Conservation (phyloP, 148 eudicot species). For the Vaccinium myrtillus region DNA sequence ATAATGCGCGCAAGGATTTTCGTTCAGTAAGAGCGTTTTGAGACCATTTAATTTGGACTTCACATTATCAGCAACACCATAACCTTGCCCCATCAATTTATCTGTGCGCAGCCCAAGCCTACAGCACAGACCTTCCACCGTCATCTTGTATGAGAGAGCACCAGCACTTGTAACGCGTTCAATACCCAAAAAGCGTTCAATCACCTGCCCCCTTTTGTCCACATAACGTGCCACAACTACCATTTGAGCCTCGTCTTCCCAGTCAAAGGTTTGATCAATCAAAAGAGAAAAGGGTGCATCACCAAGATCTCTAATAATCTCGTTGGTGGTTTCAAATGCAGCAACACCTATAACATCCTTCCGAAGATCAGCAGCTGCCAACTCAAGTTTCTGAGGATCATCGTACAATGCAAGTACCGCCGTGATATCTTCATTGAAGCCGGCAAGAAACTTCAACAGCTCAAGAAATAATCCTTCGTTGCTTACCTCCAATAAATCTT, state of each 20-base stretch:
- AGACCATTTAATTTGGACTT: not conserved
- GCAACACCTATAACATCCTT: conserved; percentile 4
- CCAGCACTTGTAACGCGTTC: not conserved
- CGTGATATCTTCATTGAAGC: not conserved
- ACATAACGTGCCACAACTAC: not conserved
- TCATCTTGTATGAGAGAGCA: not conserved
- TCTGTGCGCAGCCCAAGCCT: not conserved
- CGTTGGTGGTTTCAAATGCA: not conserved
- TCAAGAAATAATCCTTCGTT: conserved; percentile 16
- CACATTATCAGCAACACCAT: not conserved
- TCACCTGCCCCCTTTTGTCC: not conserved
- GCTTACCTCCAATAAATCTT: not conserved
- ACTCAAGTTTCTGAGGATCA: conserved; percentile 3
- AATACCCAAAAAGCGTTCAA: not conserved
- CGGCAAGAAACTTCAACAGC: conserved; percentile 7
- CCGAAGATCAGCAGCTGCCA: not conserved
- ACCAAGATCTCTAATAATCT: not conserved
- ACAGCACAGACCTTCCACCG: not conserved
- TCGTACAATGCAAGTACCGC: not conserved
- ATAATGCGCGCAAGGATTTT: not conserved
- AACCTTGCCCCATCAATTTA: conserved; percentile 1
- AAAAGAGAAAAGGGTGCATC: not conserved
- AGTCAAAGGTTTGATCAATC: not conserved
- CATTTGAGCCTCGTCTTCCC: not conserved
- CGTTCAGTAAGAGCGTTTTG: not conserved